phyloP scores from a whole-genome alignment of 805 yeast genomes.

The Metschnikowia aberdeeniae region DNA sequence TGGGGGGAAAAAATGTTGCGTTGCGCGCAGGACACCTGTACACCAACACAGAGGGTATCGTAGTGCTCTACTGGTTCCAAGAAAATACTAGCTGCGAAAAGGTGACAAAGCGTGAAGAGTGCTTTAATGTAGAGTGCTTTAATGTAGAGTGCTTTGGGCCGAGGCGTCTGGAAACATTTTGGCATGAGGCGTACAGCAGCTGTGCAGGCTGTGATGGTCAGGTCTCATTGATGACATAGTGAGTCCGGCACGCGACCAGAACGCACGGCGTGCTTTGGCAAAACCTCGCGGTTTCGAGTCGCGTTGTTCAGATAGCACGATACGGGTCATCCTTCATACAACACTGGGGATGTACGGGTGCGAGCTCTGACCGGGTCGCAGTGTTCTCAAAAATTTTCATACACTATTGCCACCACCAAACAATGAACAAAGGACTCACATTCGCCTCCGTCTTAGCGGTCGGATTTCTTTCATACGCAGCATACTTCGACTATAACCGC shows the following conservation, averaged over 20 bases:
- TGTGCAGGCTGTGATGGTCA: too few relatives aligned
- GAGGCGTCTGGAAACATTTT: too few relatives aligned
- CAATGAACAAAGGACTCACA: slow-evolving; percentile 29
- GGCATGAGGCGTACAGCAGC: too few relatives aligned
- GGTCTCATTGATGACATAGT: too few relatives aligned
- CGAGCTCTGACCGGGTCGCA: not conserved
- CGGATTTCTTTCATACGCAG: slow-evolving; percentile 67
- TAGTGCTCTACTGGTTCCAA: too few relatives aligned
- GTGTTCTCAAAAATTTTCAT: slow-evolving; percentile 10
- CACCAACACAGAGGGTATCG: slow-evolving; percentile 1
- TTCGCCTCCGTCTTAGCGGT: slow-evolving; percentile 46
- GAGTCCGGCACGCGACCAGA: too few relatives aligned
- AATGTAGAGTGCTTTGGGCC: too few relatives aligned
- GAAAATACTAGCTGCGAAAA: too few relatives aligned
- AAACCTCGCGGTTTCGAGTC: not conserved
- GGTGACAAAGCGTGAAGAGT: too few relatives aligned
- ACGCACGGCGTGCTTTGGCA: not conserved
- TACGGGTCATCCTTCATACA: not conserved
- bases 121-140: too few relatives aligned
- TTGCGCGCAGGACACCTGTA: slow-evolving; percentile 12
- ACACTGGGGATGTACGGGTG: slow-evolving; percentile 1
- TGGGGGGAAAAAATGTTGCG: slow-evolving; percentile 12
- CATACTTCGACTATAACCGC: slow-evolving; percentile 90
- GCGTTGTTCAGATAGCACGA: not conserved
- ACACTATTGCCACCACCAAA: not conserved